A percentile compares a stretch with the other conserved stretches of the same genome.
phyloP scores from a whole-genome alignment of 768 basidiomycete species.

The Cystobasidium ongulense region DNA sequence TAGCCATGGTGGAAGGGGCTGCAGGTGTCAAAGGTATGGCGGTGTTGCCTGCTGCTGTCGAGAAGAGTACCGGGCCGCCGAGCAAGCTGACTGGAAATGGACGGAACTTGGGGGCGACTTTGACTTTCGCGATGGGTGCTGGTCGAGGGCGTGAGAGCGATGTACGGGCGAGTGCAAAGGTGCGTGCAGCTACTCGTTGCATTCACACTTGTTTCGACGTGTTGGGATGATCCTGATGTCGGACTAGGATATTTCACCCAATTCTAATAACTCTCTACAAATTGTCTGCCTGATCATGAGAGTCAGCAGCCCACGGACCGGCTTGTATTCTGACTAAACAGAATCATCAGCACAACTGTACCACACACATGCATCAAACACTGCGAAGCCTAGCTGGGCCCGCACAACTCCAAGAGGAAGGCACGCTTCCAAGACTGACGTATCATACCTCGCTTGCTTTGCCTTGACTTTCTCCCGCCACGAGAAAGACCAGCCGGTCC shows the following conservation, averaged over 20 bases:
- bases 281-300: too few relatives aligned
- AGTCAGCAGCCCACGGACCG: neutral
- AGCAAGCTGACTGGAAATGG: constrained; percentile 8
- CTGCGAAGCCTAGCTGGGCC: neutral
- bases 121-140: neutral
- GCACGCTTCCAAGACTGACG: too few relatives aligned
- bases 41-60: neutral
- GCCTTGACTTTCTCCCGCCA: neutral
- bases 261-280: too few relatives aligned
- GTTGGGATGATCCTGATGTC: neutral
- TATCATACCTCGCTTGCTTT: neutral
- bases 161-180: neutral
- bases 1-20: neutral
- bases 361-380: too few relatives aligned
- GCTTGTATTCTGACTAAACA: neutral
- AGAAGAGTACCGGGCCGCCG: neutral
- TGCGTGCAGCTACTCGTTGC: neutral
- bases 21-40: neutral
- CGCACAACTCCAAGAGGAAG: neutral
- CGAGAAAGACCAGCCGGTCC: neutral
- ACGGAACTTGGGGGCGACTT: neutral
- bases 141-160: neutral
- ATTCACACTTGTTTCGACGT: neutral
- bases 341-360: neutral
- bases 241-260: too few relatives aligned